Conservation (phyloP, 345 rosid genomes). For the Excoecaria cochinchinensis region DNA sequence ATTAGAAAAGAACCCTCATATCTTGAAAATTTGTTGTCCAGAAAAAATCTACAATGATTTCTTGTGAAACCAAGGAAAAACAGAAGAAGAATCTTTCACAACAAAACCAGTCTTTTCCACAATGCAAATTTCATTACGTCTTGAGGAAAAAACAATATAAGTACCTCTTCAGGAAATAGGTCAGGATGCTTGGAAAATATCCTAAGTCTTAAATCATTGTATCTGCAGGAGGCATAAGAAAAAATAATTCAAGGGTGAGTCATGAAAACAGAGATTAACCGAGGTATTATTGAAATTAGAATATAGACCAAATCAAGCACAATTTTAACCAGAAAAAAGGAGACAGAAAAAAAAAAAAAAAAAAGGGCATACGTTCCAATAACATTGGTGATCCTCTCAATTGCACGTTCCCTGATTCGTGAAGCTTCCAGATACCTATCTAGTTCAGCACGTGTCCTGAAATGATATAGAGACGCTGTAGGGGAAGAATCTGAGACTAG, state of each 20-base stretch:
- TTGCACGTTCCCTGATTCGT: slow-evolving; percentile 83
- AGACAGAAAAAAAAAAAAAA: background rate
- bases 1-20: too few relatives aligned
- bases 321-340: background rate
- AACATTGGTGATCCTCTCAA: slow-evolving; percentile 85
- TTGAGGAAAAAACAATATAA: background rate
- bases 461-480: slow-evolving; percentile 48
- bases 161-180: slow-evolving; percentile 88
- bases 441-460: slow-evolving; percentile 92
- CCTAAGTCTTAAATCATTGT: slow-evolving; percentile 67
- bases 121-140: slow-evolving; percentile 6
- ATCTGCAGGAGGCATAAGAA: slow-evolving; percentile 43
- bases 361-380: slow-evolving; percentile 67
- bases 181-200: slow-evolving; percentile 89
- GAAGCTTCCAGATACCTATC: slow-evolving; percentile 97
- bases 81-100: background rate
- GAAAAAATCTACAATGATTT: background rate
- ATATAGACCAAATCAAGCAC: background rate
- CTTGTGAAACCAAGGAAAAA: background rate
- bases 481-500: slow-evolving; percentile 56
- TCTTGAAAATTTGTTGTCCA: background rate
- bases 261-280: slow-evolving; percentile 3
- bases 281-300: slow-evolving; percentile 1
- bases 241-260: slow-evolving; percentile 4
- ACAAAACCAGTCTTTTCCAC: background rate